Base-by-base conservation (phyloP, 495 filamentous ascomycete species). In the Lophium mytilinum region DNA sequence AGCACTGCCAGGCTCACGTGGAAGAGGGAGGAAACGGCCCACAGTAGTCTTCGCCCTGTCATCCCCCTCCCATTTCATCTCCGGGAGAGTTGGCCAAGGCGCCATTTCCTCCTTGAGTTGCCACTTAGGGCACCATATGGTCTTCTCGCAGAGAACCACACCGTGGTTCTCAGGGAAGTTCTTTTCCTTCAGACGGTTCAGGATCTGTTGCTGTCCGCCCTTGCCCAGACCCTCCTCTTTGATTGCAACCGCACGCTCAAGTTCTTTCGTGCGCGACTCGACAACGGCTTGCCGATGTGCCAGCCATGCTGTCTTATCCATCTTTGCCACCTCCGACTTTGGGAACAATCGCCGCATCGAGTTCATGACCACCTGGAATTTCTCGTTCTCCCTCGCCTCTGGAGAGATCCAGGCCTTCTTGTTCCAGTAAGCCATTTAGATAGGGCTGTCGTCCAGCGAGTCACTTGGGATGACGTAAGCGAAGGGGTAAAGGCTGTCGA, bases 11-110 rank as follows among this genome's bases (percentile, higher is more conserved):
- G 51, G 30, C 50, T 66, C 63, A 12, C 63, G 58, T 3, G 63
- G 63, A 37, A 66, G 19, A 15, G 63, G 63, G 21, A 53, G 39
- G 55, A 53, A 66, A 1, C 63, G 50, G 11, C 59, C 55, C 14
- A 62, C 55, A 21, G 39, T 49, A 1, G 59, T 66, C 56, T 62
- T 66, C 8, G 63, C 63, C 15, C 63, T 55, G 43, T 66, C 63
- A 34, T 66, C 63, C 0, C 63, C 63, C 53, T 66, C 63, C 63
- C 63, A 66, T 49, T 66, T 66, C 50, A 66, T 42, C 52, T 66
- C 63, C 10, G 58, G 50, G 4, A 45, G 33, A 12, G 40, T 50
- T 6, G 63, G 63, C 63, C 63, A 66, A 12, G 58, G 59, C 6
- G 63, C 55, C 15, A 62, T 54, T 24, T 62, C 59, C 8, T 57